Evolutionary conservation across 805 yeast genomes (phyloP).

Genomic region (Monosporozyma aquatica): DNA sequence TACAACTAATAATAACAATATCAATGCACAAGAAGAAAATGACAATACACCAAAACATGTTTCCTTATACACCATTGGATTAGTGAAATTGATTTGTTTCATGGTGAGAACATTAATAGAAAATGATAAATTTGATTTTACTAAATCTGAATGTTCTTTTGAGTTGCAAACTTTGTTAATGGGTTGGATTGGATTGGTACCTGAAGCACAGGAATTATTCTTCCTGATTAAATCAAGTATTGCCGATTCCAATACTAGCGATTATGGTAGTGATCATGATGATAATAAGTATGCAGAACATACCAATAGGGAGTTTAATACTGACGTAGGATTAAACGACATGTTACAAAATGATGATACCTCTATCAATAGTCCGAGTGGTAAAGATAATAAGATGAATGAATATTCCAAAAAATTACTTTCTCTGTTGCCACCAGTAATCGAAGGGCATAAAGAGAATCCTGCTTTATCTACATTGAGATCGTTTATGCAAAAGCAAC

Average conservation of each 20-base stretch:
- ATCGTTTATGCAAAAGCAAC: slow-evolving; percentile 19
- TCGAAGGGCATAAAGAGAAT: slow-evolving; percentile 14
- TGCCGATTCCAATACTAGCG: slow-evolving; percentile 4
- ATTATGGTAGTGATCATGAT: background rate
- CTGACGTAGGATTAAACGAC: too few species aligned
- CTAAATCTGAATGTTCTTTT: slow-evolving; percentile 44
- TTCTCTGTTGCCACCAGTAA: slow-evolving; percentile 17
- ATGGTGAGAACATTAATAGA: slow-evolving; percentile 48
- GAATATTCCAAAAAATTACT: slow-evolving; percentile 10
- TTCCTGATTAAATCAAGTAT: slow-evolving; percentile 30
- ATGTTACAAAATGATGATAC: too few species aligned
- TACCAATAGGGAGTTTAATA: too few species aligned
- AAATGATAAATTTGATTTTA: slow-evolving; percentile 37
- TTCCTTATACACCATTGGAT: slow-evolving; percentile 31
- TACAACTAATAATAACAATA: slow-evolving; percentile 6
- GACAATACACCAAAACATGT: slow-evolving; percentile 17
- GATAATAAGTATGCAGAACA: background rate
- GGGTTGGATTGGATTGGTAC: slow-evolving; percentile 54
- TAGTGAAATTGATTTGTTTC: slow-evolving; percentile 49
- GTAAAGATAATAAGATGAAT: background rate
- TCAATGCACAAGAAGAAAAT: background rate
- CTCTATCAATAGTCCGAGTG: too few species aligned
- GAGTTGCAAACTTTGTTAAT: slow-evolving; percentile 54
- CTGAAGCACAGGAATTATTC: slow-evolving; percentile 55
- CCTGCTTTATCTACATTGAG: slow-evolving; percentile 21